Base-by-base conservation (phyloP, 192 early-diverging fungal genomes). In the Entophlyctis luteolus region DNA sequence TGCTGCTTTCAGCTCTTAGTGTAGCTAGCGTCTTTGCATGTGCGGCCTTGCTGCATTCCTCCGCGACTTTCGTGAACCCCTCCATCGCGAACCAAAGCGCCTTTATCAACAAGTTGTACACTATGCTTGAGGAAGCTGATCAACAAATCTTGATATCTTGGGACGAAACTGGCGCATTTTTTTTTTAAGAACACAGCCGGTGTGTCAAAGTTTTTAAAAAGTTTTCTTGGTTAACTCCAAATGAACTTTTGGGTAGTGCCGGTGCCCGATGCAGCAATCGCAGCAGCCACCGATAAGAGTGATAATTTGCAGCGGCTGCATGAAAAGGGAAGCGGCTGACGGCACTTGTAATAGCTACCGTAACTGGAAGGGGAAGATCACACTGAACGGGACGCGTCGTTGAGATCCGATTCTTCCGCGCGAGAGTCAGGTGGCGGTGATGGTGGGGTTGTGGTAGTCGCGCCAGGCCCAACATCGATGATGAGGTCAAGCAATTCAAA, bases 81-180 rank as follows among this genome's bases (percentile, higher is more conserved):
- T 18, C 52, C 74, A 59, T 45, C 42, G 52, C 48, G 36, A 66
- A 66, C 35, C 70, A 75, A 46, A 65, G 69, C 31, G 73, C 73
- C 5, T 76, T 76, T 48, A 68, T 76, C 27, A 50, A 75, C 54
- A 76, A 76, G 59, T 55, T 76, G n/a, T 74, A 76, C 42, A 77
- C 68, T 10, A 77, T 77, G 72, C 54, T 77, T 33, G 76, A 75
- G 46, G 63, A 66, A 28, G 63, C 63, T 22, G 73, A 77, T 76
- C 37, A 49, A n/a, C n/a, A n/a, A 3, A 18, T 8, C 8, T 48
- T 78, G 3, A 77, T 76, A 28, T 77, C 48, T 14, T 77, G 77
- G 74, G 71, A 77, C 69, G 31, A 55, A 8, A 65, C 65, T 0
- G 74, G 74, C 4, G 77, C 77, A 42, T 74, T 72, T 45, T 76